Conservation (phyloP, 176 grass and related monocot species). For the Guadua angustifolia region DNA sequence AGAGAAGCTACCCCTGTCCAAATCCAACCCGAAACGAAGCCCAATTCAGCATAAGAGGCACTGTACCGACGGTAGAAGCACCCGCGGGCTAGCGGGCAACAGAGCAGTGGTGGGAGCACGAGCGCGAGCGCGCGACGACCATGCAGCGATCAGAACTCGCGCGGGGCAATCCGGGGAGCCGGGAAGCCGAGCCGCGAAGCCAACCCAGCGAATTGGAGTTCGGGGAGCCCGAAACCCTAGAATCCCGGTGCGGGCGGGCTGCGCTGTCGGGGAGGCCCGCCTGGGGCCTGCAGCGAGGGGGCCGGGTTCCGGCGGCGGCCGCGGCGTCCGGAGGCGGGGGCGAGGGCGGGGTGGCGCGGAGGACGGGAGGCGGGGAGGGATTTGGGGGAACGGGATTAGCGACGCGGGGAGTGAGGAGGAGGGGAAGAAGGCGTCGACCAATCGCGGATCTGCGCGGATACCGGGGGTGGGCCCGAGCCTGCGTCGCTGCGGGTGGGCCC, state of each 20-base stretch:
- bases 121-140: background rate
- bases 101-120: background rate
- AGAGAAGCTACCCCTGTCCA: background rate
- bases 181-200: background rate
- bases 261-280: background rate
- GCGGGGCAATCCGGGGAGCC: background rate
- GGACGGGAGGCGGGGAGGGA: background rate
- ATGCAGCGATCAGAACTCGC: constrained; percentile 43
- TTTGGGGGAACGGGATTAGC: constrained; percentile 36
- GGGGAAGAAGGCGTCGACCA: constrained; percentile 52
- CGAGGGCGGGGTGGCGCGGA: constrained; percentile 5
- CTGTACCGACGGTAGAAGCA: constrained; percentile 2
- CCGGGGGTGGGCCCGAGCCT: background rate
- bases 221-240: constrained; percentile 60
- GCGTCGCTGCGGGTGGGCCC: constrained; percentile 49
- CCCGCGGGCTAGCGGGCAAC: background rate
- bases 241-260: constrained; percentile 20
- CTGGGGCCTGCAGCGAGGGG: background rate
- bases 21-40: background rate
- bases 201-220: constrained; percentile 39
- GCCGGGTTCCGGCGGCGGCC: background rate
- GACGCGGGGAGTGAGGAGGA: constrained; percentile 35
- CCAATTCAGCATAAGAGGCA: constrained; percentile 40
- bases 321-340: constrained; percentile 9
- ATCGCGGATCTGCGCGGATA: constrained; percentile 56